Percentiles rank a stretch among this genome's conserved stretches.
phyloP scores from a whole-genome alignment of 2,329 filamentous ascomycete genomes.

The Microascus cirrosus region DNA sequence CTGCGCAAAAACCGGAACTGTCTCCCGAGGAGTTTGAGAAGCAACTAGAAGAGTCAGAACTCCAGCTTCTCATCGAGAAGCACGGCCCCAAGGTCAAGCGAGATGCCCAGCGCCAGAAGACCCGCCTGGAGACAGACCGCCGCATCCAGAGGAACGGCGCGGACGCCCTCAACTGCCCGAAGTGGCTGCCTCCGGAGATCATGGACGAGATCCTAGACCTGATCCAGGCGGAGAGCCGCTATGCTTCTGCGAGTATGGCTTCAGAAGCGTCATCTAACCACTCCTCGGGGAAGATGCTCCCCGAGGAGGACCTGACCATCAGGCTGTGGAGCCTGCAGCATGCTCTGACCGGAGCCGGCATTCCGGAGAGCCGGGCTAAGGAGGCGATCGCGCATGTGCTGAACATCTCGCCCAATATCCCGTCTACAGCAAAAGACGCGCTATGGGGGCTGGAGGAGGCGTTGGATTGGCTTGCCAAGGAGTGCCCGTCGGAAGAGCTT shows the following conservation, averaged over 20 bases:
- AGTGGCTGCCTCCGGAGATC: constrained; percentile 73
- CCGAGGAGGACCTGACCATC: constrained; percentile 69
- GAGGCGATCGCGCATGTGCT: constrained; percentile 56
- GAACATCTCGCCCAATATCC: constrained; percentile 53
- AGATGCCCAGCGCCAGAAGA: constrained; percentile 66
- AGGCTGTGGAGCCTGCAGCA: constrained; percentile 79
- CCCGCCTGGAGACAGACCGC: constrained; percentile 73
- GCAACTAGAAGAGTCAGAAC: constrained; percentile 80
- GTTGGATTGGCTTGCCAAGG: constrained; percentile 79
- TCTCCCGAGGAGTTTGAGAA: constrained; percentile 83
- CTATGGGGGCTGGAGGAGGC: constrained; percentile 83
- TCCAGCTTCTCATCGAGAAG: constrained; percentile 81
- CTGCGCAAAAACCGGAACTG: constrained; percentile 28
- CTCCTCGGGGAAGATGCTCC: constrained; percentile 35
- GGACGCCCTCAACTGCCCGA: constrained; percentile 56
- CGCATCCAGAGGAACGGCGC: constrained; percentile 72
- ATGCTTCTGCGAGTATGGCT: constrained; percentile 21
- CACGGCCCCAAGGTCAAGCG: constrained; percentile 66
- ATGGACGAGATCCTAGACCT: constrained; percentile 67
- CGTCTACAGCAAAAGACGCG: constrained; percentile 45
- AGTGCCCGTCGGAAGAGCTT: constrained; percentile 58
- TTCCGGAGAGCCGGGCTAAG: constrained; percentile 52
- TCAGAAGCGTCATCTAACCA: constrained; percentile 23
- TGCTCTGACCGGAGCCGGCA: constrained; percentile 57
- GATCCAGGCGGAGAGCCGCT: constrained; percentile 54